Evolutionary conservation across 306 rosid genomes (phyloP).

Genomic region (Pterocarpus macrocarpus): DNA sequence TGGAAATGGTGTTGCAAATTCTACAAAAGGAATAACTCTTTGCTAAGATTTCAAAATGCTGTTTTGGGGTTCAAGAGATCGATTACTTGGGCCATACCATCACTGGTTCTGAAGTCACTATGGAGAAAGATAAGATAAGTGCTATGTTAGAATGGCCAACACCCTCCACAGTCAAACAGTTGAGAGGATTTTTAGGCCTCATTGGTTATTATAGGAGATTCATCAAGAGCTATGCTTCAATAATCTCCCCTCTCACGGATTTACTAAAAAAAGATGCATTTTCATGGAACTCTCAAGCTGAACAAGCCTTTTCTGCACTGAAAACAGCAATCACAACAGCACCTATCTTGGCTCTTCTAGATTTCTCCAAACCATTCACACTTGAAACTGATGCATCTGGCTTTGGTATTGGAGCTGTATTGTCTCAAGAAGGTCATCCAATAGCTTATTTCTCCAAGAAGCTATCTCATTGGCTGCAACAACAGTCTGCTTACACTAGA

Average conservation of each 20-base stretch:
- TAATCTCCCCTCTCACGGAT: background rate
- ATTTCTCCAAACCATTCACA: background rate
- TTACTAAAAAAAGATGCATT: background rate
- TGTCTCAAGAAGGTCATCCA: background rate
- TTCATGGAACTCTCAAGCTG: background rate
- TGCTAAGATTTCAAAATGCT: background rate
- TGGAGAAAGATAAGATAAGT: background rate
- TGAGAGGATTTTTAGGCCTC: background rate
- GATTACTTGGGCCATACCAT: background rate
- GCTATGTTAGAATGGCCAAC: background rate
- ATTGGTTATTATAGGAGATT: background rate
- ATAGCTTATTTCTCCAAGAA: background rate
- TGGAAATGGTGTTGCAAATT: background rate
- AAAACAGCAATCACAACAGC: fast-evolving
- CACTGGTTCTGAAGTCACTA: background rate
- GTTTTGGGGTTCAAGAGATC: background rate
- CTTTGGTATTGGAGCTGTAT: background rate
- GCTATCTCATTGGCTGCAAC: too few species aligned
- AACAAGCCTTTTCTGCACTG: background rate
- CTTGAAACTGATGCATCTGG: background rate
- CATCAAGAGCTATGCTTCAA: background rate
- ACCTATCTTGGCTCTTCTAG: background rate
- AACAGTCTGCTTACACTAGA: background rate
- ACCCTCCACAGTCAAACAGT: background rate
- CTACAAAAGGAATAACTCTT: too few species aligned